A percentile compares a stretch with the other conserved stretches of the same genome.
These are phyloP conservation scores for Tetrapisispora fleetii DNA, from an alignment of 805 yeast species.

Conservation along the genomic window DNA sequence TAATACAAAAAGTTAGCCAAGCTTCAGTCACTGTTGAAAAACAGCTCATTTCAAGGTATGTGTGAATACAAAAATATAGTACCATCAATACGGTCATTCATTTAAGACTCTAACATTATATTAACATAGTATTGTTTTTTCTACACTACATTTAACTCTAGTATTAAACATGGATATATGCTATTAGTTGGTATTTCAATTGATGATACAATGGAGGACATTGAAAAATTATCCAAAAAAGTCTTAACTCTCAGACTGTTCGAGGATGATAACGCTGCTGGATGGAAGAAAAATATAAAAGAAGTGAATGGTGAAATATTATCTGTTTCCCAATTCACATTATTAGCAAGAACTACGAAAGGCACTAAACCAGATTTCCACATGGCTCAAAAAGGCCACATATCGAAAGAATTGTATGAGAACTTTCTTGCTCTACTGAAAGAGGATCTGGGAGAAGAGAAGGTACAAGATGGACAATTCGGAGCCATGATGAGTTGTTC, in stretches of 20 bases:
- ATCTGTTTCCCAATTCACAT: constrained; percentile 87
- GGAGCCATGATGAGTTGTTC: constrained; percentile 98
- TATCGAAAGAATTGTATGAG: constrained; percentile 37
- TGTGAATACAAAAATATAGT: neutral
- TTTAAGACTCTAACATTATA: neutral
- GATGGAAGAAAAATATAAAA: constrained; percentile 66
- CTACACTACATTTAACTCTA: neutral
- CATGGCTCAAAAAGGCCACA: constrained; percentile 73
- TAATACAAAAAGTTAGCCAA: constrained; percentile 76
- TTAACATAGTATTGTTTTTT: neutral
- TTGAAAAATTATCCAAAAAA: constrained; percentile 57
- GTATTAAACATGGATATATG: constrained; percentile 65
- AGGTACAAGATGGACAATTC: constrained; percentile 79
- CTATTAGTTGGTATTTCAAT: constrained; percentile 76
- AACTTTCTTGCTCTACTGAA: constrained; percentile 40
- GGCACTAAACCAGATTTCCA: constrained; percentile 96
- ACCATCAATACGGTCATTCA: neutral
- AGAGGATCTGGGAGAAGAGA: constrained; percentile 45
- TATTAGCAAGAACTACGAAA: constrained; percentile 74
- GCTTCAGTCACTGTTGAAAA: constrained; percentile 85
- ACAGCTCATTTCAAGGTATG: constrained; percentile 53
- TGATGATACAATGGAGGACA: constrained; percentile 69
- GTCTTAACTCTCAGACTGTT: constrained; percentile 58
- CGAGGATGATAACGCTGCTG: constrained; percentile 59
- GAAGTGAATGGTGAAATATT: constrained; percentile 66